phyloP scores from a whole-genome alignment of 345 rosid genomes.

The Garcia nutans region DNA sequence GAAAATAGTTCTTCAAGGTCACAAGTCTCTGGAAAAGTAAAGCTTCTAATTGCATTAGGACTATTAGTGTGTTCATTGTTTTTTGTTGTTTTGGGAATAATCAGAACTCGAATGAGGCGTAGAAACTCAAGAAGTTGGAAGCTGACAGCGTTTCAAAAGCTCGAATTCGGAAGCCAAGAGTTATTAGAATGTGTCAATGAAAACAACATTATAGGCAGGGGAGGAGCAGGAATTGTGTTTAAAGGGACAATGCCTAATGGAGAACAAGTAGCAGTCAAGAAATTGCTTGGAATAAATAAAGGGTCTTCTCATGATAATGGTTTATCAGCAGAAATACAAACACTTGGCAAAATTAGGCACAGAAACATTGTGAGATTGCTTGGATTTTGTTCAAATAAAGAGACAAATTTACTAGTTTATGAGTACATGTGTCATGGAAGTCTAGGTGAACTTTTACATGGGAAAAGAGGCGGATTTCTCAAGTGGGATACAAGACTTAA shows the following conservation, averaged over 20 bases:
- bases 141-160: slow-evolving; percentile 65
- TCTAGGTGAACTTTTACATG: slow-evolving; percentile 61
- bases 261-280: slow-evolving; percentile 62
- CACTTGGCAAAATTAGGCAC: slow-evolving; percentile 66
- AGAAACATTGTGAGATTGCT: slow-evolving; percentile 65
- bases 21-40: slow-evolving; percentile 38
- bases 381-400: slow-evolving; percentile 65
- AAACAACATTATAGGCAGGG: slow-evolving; percentile 62
- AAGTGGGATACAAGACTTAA: slow-evolving; percentile 61
- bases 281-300: slow-evolving; percentile 45
- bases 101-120: slow-evolving; percentile 46
- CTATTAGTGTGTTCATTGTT: slow-evolving; percentile 45
- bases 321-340: slow-evolving; percentile 59
- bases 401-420: slow-evolving; percentile 56
- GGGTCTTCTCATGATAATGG: slow-evolving; percentile 54
- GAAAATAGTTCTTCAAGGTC: slow-evolving; percentile 23
- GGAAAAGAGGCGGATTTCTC: slow-evolving; percentile 52
- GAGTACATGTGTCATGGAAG: slow-evolving; percentile 76
- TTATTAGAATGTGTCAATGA: slow-evolving; percentile 63
- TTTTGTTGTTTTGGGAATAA: slow-evolving; percentile 46
- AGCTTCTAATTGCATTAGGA: slow-evolving; percentile 57
- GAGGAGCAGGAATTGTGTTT: slow-evolving; percentile 72
- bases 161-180: slow-evolving; percentile 49
- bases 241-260: slow-evolving; percentile 58
- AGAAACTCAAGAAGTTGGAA: slow-evolving; percentile 45